Conservation (phyloP, 108 stramenopile genomes). For the Nitzschia sp. region DNA sequence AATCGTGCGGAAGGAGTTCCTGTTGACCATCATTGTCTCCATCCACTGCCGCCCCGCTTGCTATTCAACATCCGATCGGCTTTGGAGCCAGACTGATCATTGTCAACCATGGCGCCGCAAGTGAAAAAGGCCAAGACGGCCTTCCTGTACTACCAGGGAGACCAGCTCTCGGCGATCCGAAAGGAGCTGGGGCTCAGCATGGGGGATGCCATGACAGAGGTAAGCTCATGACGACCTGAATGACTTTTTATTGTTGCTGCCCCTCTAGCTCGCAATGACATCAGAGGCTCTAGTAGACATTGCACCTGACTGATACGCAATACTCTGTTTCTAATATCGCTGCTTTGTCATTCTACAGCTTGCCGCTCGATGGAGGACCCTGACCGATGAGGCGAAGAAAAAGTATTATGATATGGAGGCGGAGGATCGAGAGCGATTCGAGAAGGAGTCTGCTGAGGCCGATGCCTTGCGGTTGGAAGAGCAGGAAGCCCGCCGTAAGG, state of each 20-base stretch:
- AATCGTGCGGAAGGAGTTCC: neutral
- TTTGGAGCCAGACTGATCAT: neutral
- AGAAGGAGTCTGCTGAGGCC: constrained; percentile 69
- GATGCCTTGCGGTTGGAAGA: constrained; percentile 57
- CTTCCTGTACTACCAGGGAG: constrained; percentile 79
- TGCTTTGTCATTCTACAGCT: constrained; percentile 35
- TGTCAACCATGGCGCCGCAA: constrained; percentile 38
- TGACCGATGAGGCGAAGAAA: constrained; percentile 37
- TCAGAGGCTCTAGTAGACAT: too few relatives aligned
- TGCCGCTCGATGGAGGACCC: constrained; percentile 71
- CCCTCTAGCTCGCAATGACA: too few relatives aligned
- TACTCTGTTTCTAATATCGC: too few relatives aligned
- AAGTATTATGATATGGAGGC: constrained; percentile 64
- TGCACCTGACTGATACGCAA: too few relatives aligned
- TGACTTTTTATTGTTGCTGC: too few relatives aligned
- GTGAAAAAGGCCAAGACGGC: constrained; percentile 78
- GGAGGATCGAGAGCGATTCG: constrained; percentile 71
- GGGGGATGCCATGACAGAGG: constrained; percentile 86
- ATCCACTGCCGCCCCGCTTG: neutral
- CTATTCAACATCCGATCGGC: neutral
- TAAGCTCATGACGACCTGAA: constrained; percentile 35
- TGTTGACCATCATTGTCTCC: neutral
- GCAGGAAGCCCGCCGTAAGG: constrained; percentile 59
- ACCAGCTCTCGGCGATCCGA: constrained; percentile 64
- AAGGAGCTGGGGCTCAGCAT: constrained; percentile 63